These are phyloP conservation scores for Cladosporium sp. DNA, from an alignment of 2,329 filamentous ascomycete species.

Conservation along the genomic window DNA sequence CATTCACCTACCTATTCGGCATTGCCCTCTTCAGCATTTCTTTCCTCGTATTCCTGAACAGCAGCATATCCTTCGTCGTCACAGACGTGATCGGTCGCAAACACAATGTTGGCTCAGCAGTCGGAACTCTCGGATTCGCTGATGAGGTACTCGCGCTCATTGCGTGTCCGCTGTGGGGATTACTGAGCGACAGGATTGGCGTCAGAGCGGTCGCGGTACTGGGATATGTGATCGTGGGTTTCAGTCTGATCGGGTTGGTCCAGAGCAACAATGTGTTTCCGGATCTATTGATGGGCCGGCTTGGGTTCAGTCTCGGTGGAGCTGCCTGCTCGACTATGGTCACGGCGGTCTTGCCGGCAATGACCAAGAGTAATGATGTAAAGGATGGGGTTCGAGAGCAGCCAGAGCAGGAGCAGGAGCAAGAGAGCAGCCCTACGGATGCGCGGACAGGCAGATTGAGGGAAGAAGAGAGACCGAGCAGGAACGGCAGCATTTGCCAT, in stretches of 20 bases:
- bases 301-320: conserved; percentile 86
- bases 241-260: conserved; percentile 75
- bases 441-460: conserved; percentile 20
- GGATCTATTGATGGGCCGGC: conserved; percentile 74
- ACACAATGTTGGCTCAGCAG: conserved; percentile 69
- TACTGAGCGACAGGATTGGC: conserved; percentile 71
- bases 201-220: conserved; percentile 62
- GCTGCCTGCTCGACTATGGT: conserved; percentile 94
- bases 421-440: conserved; percentile 18
- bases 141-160: conserved; percentile 79
- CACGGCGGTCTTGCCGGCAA: conserved; percentile 81
- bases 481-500: conserved; percentile 43
- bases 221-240: conserved; percentile 77
- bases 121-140: conserved; percentile 79
- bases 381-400: conserved; percentile 6
- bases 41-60: conserved; percentile 87
- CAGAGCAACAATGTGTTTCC: conserved; percentile 86
- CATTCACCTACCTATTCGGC: conserved; percentile 70
- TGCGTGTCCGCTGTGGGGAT: conserved; percentile 75
- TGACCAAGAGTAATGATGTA: conserved; percentile 41
- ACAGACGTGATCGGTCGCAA: conserved; percentile 76
- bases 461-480: conserved; percentile 24
- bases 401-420: conserved; percentile 18
- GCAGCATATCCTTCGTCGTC: conserved; percentile 77
- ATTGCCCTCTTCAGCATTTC: conserved; percentile 84